These are phyloP conservation scores for Ustilago loliicola DNA, from an alignment of 1,284 basidiomycete genomes.

Conservation along the genomic window DNA sequence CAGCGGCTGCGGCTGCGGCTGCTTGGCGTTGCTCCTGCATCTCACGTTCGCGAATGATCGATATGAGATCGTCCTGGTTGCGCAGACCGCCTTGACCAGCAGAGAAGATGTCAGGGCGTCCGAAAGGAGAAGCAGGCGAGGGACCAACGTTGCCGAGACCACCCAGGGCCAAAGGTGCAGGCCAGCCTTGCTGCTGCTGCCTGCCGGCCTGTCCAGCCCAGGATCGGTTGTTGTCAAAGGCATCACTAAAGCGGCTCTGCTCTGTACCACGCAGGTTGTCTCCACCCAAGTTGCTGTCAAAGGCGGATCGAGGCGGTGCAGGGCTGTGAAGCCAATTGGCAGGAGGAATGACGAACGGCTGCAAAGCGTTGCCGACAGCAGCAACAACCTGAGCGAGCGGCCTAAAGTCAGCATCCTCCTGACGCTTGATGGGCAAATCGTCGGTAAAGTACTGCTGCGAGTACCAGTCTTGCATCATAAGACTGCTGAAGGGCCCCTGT, in stretches of 20 bases:
- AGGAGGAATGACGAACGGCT: constrained; percentile 70
- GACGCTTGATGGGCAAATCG: constrained; percentile 86
- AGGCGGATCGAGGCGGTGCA: constrained; percentile 19
- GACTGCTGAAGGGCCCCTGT: constrained; percentile 93
- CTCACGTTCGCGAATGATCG: constrained; percentile 56
- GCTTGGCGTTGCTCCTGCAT: constrained; percentile 57
- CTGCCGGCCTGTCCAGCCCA: constrained; percentile 26
- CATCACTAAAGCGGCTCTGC: constrained; percentile 38
- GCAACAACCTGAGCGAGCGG: constrained; percentile 70
- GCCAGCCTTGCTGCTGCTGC: constrained; percentile 48
- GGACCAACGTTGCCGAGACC: constrained; percentile 30
- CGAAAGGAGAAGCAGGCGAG: constrained; percentile 49
- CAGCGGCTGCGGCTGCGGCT: constrained; percentile 48
- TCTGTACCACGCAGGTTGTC: constrained; percentile 28
- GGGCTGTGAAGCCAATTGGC: constrained; percentile 42
- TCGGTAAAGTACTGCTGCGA: constrained; percentile 90
- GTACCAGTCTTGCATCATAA: constrained; percentile 96
- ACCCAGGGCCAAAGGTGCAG: constrained; percentile 31
- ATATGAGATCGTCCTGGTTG: constrained; percentile 56
- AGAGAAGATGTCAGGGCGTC: constrained; percentile 29
- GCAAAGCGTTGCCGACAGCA: constrained; percentile 64
- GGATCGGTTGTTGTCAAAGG: constrained; percentile 27
- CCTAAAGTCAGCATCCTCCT: constrained; percentile 69
- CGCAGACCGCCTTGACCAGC: constrained; percentile 36
- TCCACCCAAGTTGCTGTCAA: constrained; percentile 19